Percentiles rank a stretch among this genome's conserved stretches.
Evolutionary conservation across 2,329 filamentous ascomycete species (phyloP).

Genomic region (Orbilia blumenaviensis): DNA sequence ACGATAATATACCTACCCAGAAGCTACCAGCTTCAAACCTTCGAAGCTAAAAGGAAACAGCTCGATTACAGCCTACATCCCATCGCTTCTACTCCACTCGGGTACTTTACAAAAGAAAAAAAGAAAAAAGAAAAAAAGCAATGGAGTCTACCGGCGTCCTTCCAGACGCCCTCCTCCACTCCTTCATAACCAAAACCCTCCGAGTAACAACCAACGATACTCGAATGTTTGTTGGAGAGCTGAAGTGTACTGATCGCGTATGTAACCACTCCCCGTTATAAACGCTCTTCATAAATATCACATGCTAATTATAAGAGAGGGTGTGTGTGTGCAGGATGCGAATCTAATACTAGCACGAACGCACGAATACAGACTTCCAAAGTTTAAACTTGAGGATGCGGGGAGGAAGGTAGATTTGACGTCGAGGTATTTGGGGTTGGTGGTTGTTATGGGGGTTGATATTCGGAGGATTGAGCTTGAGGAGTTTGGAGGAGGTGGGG

Average conservation of each 20-base stretch:
- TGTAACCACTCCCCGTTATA: slow-evolving; percentile 58
- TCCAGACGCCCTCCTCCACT: slow-evolving; percentile 57
- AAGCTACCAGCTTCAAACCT: background rate
- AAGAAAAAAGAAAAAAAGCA: background rate
- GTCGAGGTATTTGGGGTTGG: slow-evolving; percentile 84
- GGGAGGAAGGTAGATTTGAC: slow-evolving; percentile 73
- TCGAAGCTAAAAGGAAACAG: background rate
- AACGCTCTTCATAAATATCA: background rate
- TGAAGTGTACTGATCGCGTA: slow-evolving; percentile 95
- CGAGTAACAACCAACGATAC: slow-evolving; percentile 82
- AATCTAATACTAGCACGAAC: slow-evolving; percentile 88
- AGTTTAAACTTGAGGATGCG: slow-evolving; percentile 37
- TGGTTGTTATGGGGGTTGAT: slow-evolving; percentile 87
- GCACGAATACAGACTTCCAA: slow-evolving; percentile 86
- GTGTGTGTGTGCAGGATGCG: slow-evolving; percentile 69
- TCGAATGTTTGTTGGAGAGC: slow-evolving; percentile 85
- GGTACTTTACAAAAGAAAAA: too few species aligned
- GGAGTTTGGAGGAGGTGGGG: slow-evolving; percentile 62
- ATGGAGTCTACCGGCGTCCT: slow-evolving; percentile 10
- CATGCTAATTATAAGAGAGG: background rate
- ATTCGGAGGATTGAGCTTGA: slow-evolving; percentile 90
- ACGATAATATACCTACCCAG: background rate
- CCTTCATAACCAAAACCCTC: slow-evolving; percentile 79
- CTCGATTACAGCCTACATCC: too few species aligned
- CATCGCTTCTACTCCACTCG: too few species aligned